phyloP scores from a whole-genome alignment of 2,329 filamentous ascomycete genomes.

The Plenodomus biglobosus region DNA sequence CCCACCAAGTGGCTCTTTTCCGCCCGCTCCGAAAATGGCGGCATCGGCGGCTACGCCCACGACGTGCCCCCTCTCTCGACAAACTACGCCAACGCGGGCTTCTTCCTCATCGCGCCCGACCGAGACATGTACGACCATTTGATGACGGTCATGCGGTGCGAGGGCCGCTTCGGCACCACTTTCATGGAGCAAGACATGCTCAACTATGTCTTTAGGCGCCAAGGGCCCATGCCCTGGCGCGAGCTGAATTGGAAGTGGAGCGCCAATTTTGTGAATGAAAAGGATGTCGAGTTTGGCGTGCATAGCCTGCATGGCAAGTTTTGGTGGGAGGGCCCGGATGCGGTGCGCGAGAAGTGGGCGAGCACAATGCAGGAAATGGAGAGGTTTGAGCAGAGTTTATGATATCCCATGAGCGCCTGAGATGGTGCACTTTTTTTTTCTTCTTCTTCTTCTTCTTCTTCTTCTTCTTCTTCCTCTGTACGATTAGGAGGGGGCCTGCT shows the following conservation, averaged over 20 bases:
- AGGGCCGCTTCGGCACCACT: constrained; percentile 43
- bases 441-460: too few species aligned
- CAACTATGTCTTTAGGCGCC: constrained; percentile 49
- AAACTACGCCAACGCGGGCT: constrained; percentile 45
- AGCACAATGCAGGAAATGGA: not conserved
- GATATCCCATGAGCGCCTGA: not conserved
- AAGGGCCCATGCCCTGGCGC: constrained; percentile 49
- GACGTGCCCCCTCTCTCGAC: constrained; percentile 41
- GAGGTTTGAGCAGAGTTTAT: not conserved
- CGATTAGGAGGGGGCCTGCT: too few species aligned
- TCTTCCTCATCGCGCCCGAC: constrained; percentile 47
- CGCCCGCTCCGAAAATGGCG: constrained; percentile 35
- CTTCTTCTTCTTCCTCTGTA: too few species aligned
- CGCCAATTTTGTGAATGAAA: constrained; percentile 42
- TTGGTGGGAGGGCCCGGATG: constrained; percentile 27
- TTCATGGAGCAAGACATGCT: constrained; percentile 50
- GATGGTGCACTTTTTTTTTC: not conserved
- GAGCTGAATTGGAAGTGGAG: constrained; percentile 46
- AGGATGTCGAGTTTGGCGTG: constrained; percentile 40
- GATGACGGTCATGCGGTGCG: constrained; percentile 39
- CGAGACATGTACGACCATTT: constrained; percentile 45
- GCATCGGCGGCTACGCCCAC: constrained; percentile 36
- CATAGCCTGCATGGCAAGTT: constrained; percentile 46
- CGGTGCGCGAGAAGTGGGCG: not conserved
- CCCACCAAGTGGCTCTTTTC: constrained; percentile 47